Conservation (phyloP, 768 basidiomycete genomes). For the Psilocybe tampanensis region DNA sequence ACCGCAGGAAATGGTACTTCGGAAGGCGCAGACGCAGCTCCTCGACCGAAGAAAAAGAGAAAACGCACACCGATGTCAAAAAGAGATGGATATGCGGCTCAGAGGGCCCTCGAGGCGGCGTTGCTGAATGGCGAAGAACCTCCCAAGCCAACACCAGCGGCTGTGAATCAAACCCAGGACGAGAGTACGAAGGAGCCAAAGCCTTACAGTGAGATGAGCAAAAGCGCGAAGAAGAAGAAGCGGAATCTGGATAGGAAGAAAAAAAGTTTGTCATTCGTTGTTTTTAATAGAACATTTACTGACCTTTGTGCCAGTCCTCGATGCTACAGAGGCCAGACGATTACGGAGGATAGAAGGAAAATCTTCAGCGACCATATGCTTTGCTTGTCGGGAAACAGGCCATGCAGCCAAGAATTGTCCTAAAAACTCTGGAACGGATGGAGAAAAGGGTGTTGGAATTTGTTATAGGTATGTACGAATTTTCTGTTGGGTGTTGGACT, state of each 20-base stretch:
- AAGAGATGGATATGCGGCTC: slow-evolving; percentile 34
- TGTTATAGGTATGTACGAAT: slow-evolving; percentile 67
- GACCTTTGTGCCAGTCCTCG: slow-evolving; percentile 5
- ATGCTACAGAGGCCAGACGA: slow-evolving; percentile 59
- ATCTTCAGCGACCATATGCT: slow-evolving; percentile 67
- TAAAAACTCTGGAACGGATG: slow-evolving; percentile 18
- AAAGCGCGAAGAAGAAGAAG: slow-evolving; percentile 33
- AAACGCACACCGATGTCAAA: slow-evolving; percentile 56
- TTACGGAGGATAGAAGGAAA: slow-evolving; percentile 64
- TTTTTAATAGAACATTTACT: neutral
- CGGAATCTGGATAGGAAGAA: slow-evolving; percentile 30
- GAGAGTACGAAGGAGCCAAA: slow-evolving; percentile 16
- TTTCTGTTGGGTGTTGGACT: neutral
- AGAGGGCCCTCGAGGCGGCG: slow-evolving; percentile 27
- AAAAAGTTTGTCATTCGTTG: slow-evolving; percentile 22
- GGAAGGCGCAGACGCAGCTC: slow-evolving; percentile 16
- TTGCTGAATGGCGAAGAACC: slow-evolving; percentile 19
- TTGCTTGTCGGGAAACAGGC: slow-evolving; percentile 83
- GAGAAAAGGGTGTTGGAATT: slow-evolving; percentile 47
- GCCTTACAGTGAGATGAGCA: slow-evolving; percentile 14
- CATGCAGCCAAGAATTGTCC: slow-evolving; percentile 87
- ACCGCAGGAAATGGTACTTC: neutral
- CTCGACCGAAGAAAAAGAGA: slow-evolving; percentile 58
- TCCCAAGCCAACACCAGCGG: neutral
- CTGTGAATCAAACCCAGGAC: slow-evolving; percentile 17